Evolutionary conservation across 2,329 filamentous ascomycete genomes (phyloP).

Genomic region (Ophiostoma sp.): DNA sequence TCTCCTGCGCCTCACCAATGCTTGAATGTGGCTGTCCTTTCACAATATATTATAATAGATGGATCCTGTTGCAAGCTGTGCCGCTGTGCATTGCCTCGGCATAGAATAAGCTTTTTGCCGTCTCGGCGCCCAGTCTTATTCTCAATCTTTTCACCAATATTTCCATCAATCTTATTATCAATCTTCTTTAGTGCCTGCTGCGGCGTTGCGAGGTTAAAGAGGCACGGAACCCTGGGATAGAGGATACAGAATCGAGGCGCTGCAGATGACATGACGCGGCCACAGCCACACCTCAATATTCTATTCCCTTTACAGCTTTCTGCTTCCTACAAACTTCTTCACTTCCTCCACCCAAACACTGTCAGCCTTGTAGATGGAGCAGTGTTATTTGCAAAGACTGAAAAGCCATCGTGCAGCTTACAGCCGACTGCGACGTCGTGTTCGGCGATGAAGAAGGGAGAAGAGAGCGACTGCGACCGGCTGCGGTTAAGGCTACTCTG

Average conservation of each 20-base stretch:
- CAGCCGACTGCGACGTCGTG: slow-evolving; percentile 6
- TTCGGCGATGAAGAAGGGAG: not conserved
- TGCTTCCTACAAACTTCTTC: not conserved
- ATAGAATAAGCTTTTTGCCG: slow-evolving; percentile 1
- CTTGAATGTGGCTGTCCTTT: not conserved
- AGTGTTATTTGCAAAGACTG: not conserved
- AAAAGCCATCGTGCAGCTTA: not conserved
- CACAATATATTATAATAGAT: not conserved
- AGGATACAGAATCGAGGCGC: not conserved
- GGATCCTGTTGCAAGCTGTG: too few relatives aligned
- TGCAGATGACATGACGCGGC: not conserved
- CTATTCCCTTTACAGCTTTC: not conserved
- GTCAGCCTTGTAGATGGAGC: slow-evolving; percentile 2
- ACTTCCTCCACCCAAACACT: not conserved
- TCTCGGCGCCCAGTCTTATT: not conserved
- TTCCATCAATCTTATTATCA: too few relatives aligned
- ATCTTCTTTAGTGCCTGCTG: too few relatives aligned
- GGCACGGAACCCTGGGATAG: not conserved
- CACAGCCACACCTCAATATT: not conserved
- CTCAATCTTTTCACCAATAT: too few relatives aligned
- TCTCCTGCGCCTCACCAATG: not conserved
- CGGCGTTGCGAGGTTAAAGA: not conserved
- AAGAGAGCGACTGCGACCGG: not conserved
- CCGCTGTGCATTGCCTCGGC: not conserved
- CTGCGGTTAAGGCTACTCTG: too few relatives aligned